These are phyloP conservation scores for Backusella australiensis DNA, from an alignment of 192 early-diverging fungal species.

Conservation along the genomic window DNA sequence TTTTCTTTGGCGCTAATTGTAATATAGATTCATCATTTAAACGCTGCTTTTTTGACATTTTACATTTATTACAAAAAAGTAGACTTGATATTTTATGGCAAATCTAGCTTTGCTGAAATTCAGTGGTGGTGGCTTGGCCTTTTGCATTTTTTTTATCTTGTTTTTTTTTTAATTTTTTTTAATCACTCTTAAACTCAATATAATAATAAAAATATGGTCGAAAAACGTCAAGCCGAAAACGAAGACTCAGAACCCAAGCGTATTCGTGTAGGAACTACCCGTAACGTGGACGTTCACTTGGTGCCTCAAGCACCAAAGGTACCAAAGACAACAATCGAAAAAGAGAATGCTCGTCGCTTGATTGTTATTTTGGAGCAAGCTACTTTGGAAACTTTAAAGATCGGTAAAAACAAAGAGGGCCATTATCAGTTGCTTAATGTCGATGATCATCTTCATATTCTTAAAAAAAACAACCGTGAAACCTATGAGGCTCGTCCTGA, in stretches of 20 bases:
- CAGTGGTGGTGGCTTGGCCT: background rate
- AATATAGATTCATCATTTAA: slow-evolving; percentile 1
- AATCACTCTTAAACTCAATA: background rate
- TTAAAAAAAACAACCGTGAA: slow-evolving; percentile 83
- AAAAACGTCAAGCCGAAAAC: slow-evolving; percentile 5
- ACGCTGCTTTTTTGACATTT: slow-evolving; percentile 13
- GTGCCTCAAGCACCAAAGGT: slow-evolving; percentile 71
- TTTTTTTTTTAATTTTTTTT: slow-evolving; percentile 14
- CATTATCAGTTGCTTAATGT: slow-evolving; percentile 92
- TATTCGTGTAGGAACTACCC: slow-evolving; percentile 32
- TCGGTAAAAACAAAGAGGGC: slow-evolving; percentile 72
- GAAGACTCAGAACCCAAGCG: slow-evolving; percentile 21
- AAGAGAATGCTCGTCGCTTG: slow-evolving; percentile 73
- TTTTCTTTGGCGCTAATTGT: background rate
- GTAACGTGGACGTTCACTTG: slow-evolving; percentile 42
- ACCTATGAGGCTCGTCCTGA: slow-evolving; percentile 85
- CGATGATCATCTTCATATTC: slow-evolving; percentile 89
- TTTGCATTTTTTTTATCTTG: slow-evolving; percentile 2
- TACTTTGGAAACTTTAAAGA: slow-evolving; percentile 89
- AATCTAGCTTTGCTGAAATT: background rate
- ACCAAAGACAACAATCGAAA: slow-evolving; percentile 76
- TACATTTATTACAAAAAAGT: background rate
- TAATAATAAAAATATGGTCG: background rate
- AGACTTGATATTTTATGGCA: background rate
- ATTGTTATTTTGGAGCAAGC: slow-evolving; percentile 94